Conservation (phyloP, 2,329 filamentous ascomycete species). For the Colletotrichum ledebouriae region DNA sequence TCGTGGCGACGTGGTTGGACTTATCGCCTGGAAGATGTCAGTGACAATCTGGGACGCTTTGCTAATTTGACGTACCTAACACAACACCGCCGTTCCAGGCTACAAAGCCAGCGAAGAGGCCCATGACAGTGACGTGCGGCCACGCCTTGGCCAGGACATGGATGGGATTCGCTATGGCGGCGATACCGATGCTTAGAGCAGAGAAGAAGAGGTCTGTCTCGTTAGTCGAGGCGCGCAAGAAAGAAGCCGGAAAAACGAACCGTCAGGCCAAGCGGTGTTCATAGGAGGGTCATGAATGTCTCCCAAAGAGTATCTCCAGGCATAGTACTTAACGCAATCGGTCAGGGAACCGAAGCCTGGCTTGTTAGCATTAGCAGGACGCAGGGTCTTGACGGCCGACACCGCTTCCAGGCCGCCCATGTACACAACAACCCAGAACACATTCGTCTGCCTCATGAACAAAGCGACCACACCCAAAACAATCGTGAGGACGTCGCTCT, state of each 20-base stretch:
- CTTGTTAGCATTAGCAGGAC: slow-evolving; percentile 49
- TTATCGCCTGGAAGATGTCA: slow-evolving; percentile 79
- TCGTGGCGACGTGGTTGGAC: slow-evolving; percentile 89
- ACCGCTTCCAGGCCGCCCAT: slow-evolving; percentile 73
- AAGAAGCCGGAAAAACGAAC: slow-evolving; percentile 52
- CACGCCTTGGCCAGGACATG: slow-evolving; percentile 63
- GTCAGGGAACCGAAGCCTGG: slow-evolving; percentile 50
- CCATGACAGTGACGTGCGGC: slow-evolving; percentile 74
- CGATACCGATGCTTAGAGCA: slow-evolving; percentile 74
- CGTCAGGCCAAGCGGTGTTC: slow-evolving; percentile 61
- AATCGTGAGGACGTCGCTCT: slow-evolving; percentile 61
- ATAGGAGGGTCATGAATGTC: slow-evolving; percentile 69
- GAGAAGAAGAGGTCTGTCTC: slow-evolving; percentile 66
- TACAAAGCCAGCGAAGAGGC: slow-evolving; percentile 80
- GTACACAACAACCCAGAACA: slow-evolving; percentile 92
- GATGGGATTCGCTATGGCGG: slow-evolving; percentile 64
- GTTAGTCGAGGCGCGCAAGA: slow-evolving; percentile 12
- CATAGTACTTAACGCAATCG: slow-evolving; percentile 55
- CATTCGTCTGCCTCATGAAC: slow-evolving; percentile 91
- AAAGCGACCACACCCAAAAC: slow-evolving; percentile 75
- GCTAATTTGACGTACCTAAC: slow-evolving; percentile 69
- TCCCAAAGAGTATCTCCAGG: slow-evolving; percentile 61
- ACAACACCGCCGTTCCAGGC: slow-evolving; percentile 92
- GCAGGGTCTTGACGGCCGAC: slow-evolving; percentile 63
- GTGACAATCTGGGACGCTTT: background rate